Evolutionary conservation across 2,329 filamentous ascomycete species (phyloP).

Genomic region (Colletotrichum spinosum): DNA sequence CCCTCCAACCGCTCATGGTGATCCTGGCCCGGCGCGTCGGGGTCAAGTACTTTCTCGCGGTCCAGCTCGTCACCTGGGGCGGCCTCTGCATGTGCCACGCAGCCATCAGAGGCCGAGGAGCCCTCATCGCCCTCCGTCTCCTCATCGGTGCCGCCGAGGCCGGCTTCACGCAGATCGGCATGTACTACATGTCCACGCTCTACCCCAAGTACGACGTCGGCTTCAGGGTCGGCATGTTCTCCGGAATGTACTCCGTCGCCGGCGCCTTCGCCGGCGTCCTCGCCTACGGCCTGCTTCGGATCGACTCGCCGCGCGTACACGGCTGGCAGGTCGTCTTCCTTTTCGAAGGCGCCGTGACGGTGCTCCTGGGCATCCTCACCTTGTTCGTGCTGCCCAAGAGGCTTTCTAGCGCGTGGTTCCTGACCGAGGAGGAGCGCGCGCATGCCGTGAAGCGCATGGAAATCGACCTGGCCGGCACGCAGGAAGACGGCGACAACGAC

Average conservation of each 20-base stretch:
- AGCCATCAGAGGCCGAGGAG: constrained; percentile 30
- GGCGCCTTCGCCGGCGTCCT: constrained; percentile 42
- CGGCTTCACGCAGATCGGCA: constrained; percentile 40
- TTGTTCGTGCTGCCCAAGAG: constrained; percentile 41
- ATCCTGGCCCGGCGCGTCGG: constrained; percentile 40
- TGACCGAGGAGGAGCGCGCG: neutral
- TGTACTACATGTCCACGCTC: constrained; percentile 39
- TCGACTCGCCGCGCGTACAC: constrained; percentile 14
- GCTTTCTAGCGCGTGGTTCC: constrained; percentile 3
- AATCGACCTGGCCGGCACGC: constrained; percentile 6
- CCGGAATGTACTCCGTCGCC: constrained; percentile 39
- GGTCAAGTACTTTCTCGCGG: constrained; percentile 34
- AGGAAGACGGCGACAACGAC: constrained; percentile 6
- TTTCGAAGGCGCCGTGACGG: constrained; percentile 38
- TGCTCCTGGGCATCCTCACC: constrained; percentile 39
- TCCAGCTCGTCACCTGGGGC: constrained; percentile 39
- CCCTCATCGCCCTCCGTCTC: constrained; percentile 38
- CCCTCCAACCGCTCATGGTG: constrained; percentile 41
- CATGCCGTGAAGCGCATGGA: constrained; percentile 14
- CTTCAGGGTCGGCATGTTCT: constrained; percentile 38
- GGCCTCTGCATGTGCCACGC: constrained; percentile 41
- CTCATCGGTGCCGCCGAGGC: constrained; percentile 40
- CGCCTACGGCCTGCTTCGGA: constrained; percentile 35
- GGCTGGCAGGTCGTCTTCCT: constrained; percentile 39
- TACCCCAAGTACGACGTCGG: constrained; percentile 39